phyloP scores from a whole-genome alignment of 164 flowering plant genomes.

The Stephania yunnanensis region DNA sequence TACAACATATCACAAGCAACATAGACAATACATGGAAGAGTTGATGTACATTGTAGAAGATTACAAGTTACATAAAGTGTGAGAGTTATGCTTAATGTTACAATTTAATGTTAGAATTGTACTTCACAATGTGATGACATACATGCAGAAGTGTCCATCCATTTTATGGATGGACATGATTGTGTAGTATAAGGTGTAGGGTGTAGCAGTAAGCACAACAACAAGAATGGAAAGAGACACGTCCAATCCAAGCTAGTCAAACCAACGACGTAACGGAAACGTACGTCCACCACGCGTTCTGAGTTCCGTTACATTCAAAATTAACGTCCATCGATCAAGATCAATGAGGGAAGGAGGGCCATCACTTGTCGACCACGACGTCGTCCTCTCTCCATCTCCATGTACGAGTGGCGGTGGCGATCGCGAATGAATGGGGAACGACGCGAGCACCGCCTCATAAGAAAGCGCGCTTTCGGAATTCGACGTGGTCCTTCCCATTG shows the following conservation, averaged over 20 bases:
- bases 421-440: conserved; percentile 17
- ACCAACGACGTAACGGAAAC: not conserved
- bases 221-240: not conserved
- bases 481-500: not conserved
- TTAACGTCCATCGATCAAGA: too few relatives aligned
- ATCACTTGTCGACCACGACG: not conserved
- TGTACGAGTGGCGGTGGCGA: not conserved
- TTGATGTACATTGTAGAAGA: too few relatives aligned
- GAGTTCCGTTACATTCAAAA: not conserved
- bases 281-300: not conserved
- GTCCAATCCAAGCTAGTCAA: not conserved
- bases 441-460: conserved; percentile 14
- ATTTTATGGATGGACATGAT: too few relatives aligned
- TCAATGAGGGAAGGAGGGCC: not conserved
- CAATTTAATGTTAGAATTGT: too few relatives aligned
- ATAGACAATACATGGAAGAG: too few relatives aligned
- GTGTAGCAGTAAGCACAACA: not conserved
- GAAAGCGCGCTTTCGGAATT: not conserved
- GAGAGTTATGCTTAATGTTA: too few relatives aligned
- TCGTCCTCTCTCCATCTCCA: conserved; percentile 2
- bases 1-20: too few relatives aligned
- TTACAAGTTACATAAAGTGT: too few relatives aligned
- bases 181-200: too few relatives aligned
- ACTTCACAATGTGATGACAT: too few relatives aligned
- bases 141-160: too few relatives aligned